These are phyloP conservation scores for Tilletia walkeri DNA, from an alignment of 1,284 basidiomycete species.

Conservation along the genomic window DNA sequence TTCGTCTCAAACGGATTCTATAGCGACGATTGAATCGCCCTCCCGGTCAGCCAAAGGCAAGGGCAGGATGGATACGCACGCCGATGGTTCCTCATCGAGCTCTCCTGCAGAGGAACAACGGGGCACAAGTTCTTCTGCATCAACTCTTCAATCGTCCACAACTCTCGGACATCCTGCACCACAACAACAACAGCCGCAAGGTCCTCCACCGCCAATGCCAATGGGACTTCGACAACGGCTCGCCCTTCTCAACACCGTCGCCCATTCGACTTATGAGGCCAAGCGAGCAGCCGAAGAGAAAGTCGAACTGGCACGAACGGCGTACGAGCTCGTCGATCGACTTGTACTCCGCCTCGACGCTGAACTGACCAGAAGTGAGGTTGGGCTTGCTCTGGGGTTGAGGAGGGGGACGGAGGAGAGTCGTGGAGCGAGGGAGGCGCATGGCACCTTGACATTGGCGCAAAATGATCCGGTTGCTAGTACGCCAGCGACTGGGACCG, in stretches of 20 bases:
- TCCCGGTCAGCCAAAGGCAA: not conserved
- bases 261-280: not conserved
- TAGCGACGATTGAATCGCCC: too few species aligned
- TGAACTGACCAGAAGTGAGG: slow-evolving; percentile 51
- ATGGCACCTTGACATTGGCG: slow-evolving; percentile 6
- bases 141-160: not conserved
- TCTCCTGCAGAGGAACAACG: not conserved
- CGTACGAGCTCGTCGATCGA: slow-evolving; percentile 61
- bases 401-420: slow-evolving; percentile 38
- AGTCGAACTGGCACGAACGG: slow-evolving; percentile 59
- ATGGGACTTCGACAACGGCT: not conserved
- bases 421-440: slow-evolving; percentile 31
- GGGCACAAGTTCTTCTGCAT: not conserved
- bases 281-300: slow-evolving; percentile 59
- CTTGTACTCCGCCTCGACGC: slow-evolving; percentile 61
- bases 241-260: not conserved
- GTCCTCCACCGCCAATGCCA: not conserved
- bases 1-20: too few species aligned
- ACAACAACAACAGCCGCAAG: not conserved
- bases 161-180: too few species aligned
- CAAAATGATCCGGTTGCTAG: not conserved
- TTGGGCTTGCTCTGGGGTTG: slow-evolving; percentile 42
- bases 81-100: too few species aligned
- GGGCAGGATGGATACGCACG: not conserved
- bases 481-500: too few species aligned